Conservation (phyloP, 345 rosid species). For the Eutrema heterophyllum region DNA sequence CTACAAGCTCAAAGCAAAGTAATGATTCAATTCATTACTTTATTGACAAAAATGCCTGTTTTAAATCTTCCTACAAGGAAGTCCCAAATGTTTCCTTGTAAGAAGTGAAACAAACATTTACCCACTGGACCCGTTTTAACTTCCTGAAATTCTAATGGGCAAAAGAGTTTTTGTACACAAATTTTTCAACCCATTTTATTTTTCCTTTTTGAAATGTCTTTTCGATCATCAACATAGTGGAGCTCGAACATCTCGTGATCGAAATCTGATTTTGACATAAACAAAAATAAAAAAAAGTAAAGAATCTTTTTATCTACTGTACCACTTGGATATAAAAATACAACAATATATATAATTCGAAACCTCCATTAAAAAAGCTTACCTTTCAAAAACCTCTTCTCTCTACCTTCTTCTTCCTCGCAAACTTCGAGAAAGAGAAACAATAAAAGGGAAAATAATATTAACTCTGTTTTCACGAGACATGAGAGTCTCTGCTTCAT, state of each 20-base stretch:
- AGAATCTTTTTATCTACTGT: conserved; percentile 1
- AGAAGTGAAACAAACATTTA: not conserved
- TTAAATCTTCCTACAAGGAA: no score
- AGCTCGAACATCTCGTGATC: conserved; percentile 18
- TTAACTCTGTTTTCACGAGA: conserved; percentile 9
- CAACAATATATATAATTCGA: not conserved
- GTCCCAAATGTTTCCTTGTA: no score
- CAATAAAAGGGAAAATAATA: not conserved
- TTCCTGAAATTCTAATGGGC: not conserved
- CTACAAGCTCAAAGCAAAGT: no score
- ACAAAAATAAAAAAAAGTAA: not conserved
- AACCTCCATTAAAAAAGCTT: conserved; percentile 21
- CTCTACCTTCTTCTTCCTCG: not conserved
- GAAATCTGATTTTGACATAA: conserved; percentile 6
- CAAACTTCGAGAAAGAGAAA: not conserved
- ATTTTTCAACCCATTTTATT: not conserved
- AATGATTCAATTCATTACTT: no score
- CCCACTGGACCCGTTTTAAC: not conserved
- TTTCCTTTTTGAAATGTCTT: not conserved
- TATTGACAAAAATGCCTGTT: no score
- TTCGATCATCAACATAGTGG: conserved; percentile 19
- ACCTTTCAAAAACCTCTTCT: conserved; percentile 33
- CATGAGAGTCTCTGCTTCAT: conserved; percentile 60
- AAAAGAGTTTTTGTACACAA: not conserved
- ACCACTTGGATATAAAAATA: no score